Base-by-base conservation (phyloP, 1,284 basidiomycete genomes). In the Malassezia dermatis region DNA sequence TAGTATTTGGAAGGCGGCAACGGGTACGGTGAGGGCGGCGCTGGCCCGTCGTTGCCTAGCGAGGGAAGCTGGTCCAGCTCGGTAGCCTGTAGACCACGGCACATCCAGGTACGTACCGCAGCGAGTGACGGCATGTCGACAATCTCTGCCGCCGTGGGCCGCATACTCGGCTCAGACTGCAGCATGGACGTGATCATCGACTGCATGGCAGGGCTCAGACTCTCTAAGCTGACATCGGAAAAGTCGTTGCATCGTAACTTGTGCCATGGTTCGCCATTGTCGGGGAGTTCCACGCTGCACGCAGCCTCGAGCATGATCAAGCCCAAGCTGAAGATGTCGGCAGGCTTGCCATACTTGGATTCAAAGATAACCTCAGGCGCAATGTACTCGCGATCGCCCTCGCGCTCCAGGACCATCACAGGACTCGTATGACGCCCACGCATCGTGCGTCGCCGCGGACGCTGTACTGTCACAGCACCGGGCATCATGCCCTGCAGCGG, bases 341-440 rank as follows among this genome's bases (percentile, higher is more conserved):
- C 93, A 46, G 87, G 88, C 77, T 85, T 88, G 69, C 90, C 84
- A 75, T 95, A 98, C 51, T 80, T 80, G 26, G 91, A 93, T 71
- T 86, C 83, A 40, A 62, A 64, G 51, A 99, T 80, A 53, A 98
- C 88, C 77, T 99, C 94, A 3, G 90, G 89, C n/a, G 94, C 91
- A 77, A 99, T 83, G 78, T 99, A 98, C 61, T 94, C 81, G 69
- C 96, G 86, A 76, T 99, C 94, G 10, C 94, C 94, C 76, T 99
- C 94, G 81, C 76, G 94, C 90, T 73, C 71, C 7, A 73, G 56
- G 2, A 19, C 47, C 31, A 47, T 24, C 8, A 48, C 46, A 21
- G 56, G 51, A 37, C 42, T 53, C 23, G 41, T 27, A 10, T 45
- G 51, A 10, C 55, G 54, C 39, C 13, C 27, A 15, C 55, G 55